Base-by-base conservation (phyloP, 1,284 basidiomycete species). In the Tylopilus sp. region DNA sequence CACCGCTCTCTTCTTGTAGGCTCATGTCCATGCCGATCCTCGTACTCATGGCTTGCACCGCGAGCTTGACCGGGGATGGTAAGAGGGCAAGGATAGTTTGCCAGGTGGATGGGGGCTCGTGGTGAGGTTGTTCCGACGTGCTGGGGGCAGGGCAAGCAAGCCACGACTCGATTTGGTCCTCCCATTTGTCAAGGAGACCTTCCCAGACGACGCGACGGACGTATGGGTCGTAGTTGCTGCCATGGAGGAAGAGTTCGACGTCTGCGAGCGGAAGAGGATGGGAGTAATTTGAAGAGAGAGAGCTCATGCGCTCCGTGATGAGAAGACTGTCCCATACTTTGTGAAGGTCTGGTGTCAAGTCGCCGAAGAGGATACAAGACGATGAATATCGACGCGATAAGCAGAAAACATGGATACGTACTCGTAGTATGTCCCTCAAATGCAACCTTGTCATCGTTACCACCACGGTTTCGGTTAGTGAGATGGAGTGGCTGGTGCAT, bases 401-500 rank as follows among this genome's bases (percentile, higher is more conserved):
- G 12, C 47, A 49, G n/a, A 24, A 49, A 24, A 13, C 4, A 12
- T 49, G 24, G 33, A 64, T 39, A 62, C 89, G 66, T 64, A 92
- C 91, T 93, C 4, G 91, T 91, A 55, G 85, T 76, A 29, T 91
- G 83, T 0, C 87, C 88, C 69, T 91, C 91, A 75, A 93, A 95
- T 16, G 80, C 73, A 38, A 95, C 92, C 71, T 89, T 89, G 67
- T 85, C 86, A 29, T 87, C 87, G 74, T 98, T 98, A 2, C 96
- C 96, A 4, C 96, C 96, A 39, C 92, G 85, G 68, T 94, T 90
- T 22, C 95, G 84, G 4, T 95, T 95, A 0, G 93, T 93, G 53
- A 98, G 85, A 78, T 98, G 96, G 58, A 98, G 82, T 13, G 96
- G 96, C 86, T 93, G 92, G 74, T 97, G 96, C 84, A 97, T 84